phyloP scores from a whole-genome alignment of 371 early-diverging fungal genomes.

The Actinomortierella ambigua region DNA sequence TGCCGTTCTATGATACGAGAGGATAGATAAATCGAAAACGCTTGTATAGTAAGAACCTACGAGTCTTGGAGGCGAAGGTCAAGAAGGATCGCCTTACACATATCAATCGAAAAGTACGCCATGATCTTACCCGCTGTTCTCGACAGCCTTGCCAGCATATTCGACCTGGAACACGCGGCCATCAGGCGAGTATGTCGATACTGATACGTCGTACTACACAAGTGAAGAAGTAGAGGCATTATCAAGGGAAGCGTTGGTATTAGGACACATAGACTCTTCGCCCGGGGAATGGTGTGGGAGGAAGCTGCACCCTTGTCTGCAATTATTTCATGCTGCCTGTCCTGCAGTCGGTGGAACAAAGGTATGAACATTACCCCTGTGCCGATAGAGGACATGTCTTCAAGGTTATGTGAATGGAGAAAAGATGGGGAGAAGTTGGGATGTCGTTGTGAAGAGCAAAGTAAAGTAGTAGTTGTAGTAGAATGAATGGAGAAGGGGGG shows the following conservation, averaged over 20 bases:
- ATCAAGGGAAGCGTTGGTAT: background rate
- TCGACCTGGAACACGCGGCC: slow-evolving; percentile 98
- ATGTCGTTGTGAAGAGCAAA: too few relatives aligned
- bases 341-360: background rate
- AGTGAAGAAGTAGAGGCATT: background rate
- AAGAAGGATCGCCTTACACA: background rate
- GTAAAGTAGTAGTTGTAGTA: too few relatives aligned
- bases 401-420: too few relatives aligned
- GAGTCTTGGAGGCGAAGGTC: background rate
- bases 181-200: slow-evolving; percentile 98
- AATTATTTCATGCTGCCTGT: background rate
- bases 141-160: slow-evolving; percentile 97
- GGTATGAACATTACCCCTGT: slow-evolving; percentile 59
- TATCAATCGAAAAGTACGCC: slow-evolving; percentile 1
- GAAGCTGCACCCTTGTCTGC: background rate
- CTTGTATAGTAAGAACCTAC: background rate
- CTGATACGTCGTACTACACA: slow-evolving; percentile 93
- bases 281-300: background rate
- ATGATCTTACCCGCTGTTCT: slow-evolving; percentile 89
- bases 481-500: too few relatives aligned
- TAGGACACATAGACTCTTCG: background rate
- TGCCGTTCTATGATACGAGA: slow-evolving; percentile 69
- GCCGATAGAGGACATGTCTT: slow-evolving; percentile 68
- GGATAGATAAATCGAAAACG: background rate
- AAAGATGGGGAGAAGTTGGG: too few relatives aligned